Base-by-base conservation (phyloP, 2,329 filamentous ascomycete species). In the Beauveria rudraprayagi region DNA sequence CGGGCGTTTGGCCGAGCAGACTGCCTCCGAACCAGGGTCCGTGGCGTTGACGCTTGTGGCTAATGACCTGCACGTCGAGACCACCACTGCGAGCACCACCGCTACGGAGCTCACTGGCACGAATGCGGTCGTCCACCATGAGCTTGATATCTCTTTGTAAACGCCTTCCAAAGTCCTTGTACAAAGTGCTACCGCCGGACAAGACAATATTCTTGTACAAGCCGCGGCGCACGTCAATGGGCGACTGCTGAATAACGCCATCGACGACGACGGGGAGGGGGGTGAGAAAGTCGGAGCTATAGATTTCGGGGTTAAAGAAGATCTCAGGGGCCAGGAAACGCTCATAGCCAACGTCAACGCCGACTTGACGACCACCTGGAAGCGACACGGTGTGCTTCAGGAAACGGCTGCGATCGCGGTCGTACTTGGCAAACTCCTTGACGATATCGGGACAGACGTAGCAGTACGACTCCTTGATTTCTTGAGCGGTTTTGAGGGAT, bases 151-250 rank as follows among this genome's bases (percentile, higher is more conserved):
- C 95, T 72, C 94, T 87, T 78, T 99, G 95, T 80, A 99, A 82
- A 72, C 94, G 86, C 67, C 94, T 87, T 28, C 94, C 94, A 76
- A 99, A 99, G 77, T 99, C 92, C 78, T 97, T 97, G 84, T 97
- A 99, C 64, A 99, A 80, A 24, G 94, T 99, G 67, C 92, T 97
- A 69, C 94, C 94, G 72, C 94, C 94, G 3, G 93, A 97, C 43
- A 99, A 82, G 41, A 99, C 94, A 77, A 99, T 99, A 78, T 99
- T 99, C 86, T 99, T 99, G 85, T 99, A 99, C 43, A 99, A 83
- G 47, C 94, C 94, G 77, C 94, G 87, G 71, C 94, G 89, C 51
- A 99, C 95, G 72, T 99, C 94, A 69, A 99, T 99, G 47, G 94
- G 94, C 40, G 93, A 96, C 61, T 92, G 93, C 77, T 99, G 94